Conservation (phyloP, 306 rosid species). For the Ormosia semicastrata region DNA sequence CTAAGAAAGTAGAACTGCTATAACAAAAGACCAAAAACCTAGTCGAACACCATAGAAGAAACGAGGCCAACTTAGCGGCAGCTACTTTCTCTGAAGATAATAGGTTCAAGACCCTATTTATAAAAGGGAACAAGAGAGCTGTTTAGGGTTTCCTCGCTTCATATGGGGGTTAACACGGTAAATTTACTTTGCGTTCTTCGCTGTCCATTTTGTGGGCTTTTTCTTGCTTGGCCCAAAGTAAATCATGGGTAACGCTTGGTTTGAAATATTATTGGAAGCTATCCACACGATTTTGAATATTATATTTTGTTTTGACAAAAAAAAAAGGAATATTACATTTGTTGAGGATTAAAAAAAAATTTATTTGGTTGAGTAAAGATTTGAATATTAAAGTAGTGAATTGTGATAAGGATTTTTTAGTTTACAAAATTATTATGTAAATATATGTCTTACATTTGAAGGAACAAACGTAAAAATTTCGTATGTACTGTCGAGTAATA, state of each 20-base stretch:
- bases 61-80: not conserved
- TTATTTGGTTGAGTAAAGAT: not conserved
- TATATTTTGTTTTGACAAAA: too few relatives aligned
- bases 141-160: conserved; percentile 28
- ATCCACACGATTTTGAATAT: too few relatives aligned
- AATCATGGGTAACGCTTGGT: too few relatives aligned
- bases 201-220: not conserved
- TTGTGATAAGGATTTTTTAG: not conserved
- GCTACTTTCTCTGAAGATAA: not conserved
- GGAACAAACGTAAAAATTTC: too few relatives aligned
- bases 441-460: too few relatives aligned
- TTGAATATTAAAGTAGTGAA: not conserved
- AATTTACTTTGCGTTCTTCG: not conserved
- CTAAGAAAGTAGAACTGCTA: not conserved
- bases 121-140: not conserved
- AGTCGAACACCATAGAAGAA: not conserved
- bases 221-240: not conserved
- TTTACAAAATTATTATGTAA: not conserved
- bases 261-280: too few relatives aligned
- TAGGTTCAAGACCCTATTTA: not conserved
- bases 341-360: not conserved
- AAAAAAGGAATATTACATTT: too few relatives aligned
- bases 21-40: not conserved
- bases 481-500: too few relatives aligned
- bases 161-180: not conserved